Evolutionary conservation across 805 yeast genomes (phyloP), one percentile per base, ranked within the genome.

Genomic region (Candida ulmi): DNA sequence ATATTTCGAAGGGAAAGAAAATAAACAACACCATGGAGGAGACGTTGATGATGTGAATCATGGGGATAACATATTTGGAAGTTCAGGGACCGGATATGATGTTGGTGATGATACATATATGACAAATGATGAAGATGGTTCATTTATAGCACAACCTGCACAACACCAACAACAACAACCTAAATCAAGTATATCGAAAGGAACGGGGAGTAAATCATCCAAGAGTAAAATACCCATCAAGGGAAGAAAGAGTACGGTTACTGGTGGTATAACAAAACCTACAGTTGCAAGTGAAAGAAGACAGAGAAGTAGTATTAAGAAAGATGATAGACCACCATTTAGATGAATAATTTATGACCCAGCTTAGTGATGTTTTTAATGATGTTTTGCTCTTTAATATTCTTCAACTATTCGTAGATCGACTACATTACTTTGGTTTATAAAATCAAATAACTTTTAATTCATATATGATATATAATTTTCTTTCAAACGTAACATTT

Each of bases 111-210:
- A 61, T 8, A 58, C 62, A 0, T 60, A 60, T 31, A 40, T 58
- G 51, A 57, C 63, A 3, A 53, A 58, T 39, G 62, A 58, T 32
- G 58, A 48, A 6, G 58, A 54, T 38, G 57, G 54, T 3, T 55
- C 62, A 6, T 61, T 61, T 38, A 35, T 61, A 3, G 46, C 44
- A 9, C 51, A 55, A 29, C 65, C 65, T 2, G 9, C 9, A 21
- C 24, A n/a, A 39, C 40, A 8, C n/a, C 45, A 16, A 44, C 41
- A 27, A 21, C 35, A 19, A 9, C 36, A 6, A 33, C 41, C 23
- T n/a, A 19, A 16, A 23, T 8, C 8, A 23, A 23, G 25, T 23
- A 8, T 11, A 23, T 8, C 25, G 25, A 23, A 8, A 23, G 25
- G 28, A 8, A 5, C 11, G 28, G 11, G n/a, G n/a, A 35, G 17